Conservation (phyloP, 1,284 basidiomycete genomes). For the Tilletia indica region DNA sequence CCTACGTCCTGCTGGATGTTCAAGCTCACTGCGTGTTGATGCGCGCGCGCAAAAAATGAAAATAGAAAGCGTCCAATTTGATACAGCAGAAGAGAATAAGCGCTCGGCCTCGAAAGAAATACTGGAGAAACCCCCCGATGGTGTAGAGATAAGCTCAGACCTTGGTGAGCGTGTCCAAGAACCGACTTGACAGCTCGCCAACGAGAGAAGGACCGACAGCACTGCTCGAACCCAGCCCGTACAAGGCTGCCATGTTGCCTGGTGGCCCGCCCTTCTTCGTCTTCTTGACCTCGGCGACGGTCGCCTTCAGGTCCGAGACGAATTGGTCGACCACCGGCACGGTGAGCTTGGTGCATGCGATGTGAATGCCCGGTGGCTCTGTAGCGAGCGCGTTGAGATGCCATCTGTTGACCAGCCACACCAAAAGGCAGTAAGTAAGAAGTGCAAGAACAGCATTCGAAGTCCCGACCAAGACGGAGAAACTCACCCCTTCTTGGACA, state of each 20-base stretch:
- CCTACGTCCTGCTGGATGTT: too few species aligned
- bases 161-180: slow-evolving; percentile 45
- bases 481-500: slow-evolving; percentile 65
- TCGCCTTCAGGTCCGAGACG: slow-evolving; percentile 76
- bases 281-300: slow-evolving; percentile 58
- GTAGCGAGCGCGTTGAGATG: slow-evolving; percentile 79
- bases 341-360: slow-evolving; percentile 84
- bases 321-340: slow-evolving; percentile 74
- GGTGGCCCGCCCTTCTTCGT: slow-evolving; percentile 28
- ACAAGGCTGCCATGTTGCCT: slow-evolving; percentile 49
- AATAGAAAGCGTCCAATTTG: too few species aligned
- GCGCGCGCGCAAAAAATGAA: too few species aligned
- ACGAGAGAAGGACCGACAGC: slow-evolving; percentile 85
- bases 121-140: too few species aligned
- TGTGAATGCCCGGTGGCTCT: slow-evolving; percentile 79
- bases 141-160: background rate
- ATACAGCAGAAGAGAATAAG: too few species aligned
- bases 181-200: slow-evolving; percentile 70
- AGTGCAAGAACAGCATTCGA: background rate
- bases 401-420: slow-evolving; percentile 59
- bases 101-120: too few species aligned
- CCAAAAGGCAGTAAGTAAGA: background rate
- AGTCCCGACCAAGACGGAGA: background rate
- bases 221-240: slow-evolving; percentile 79
- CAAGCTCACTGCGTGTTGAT: too few species aligned